phyloP scores from a whole-genome alignment of 495 filamentous ascomycete genomes.

The Bacidia rubella region DNA sequence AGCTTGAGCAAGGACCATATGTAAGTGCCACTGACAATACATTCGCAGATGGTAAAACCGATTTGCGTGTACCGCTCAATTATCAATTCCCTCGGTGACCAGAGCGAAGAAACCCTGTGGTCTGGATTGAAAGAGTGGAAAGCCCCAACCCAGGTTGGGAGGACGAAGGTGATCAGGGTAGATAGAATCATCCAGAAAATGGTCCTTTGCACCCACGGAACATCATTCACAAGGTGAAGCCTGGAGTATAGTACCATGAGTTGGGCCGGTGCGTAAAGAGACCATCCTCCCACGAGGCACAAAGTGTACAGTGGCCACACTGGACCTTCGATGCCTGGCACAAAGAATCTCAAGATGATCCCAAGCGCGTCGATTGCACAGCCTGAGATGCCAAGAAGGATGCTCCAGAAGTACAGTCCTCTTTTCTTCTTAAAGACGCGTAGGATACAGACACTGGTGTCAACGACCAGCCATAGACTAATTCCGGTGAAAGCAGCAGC shows the following conservation, averaged over 20 bases:
- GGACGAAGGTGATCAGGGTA: slow-evolving; percentile 19
- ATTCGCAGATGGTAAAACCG: slow-evolving; percentile 32
- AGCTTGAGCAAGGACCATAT: slow-evolving; percentile 25
- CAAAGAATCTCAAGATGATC: slow-evolving; percentile 23
- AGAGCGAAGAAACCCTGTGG: slow-evolving; percentile 16
- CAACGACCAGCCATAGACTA: slow-evolving; percentile 26
- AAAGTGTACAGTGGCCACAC: slow-evolving; percentile 20
- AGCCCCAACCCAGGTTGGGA: slow-evolving; percentile 36
- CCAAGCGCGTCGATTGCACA: slow-evolving; percentile 20
- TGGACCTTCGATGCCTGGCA: slow-evolving; percentile 14
- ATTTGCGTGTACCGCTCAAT: slow-evolving; percentile 26
- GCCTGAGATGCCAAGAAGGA: slow-evolving; percentile 23
- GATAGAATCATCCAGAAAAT: slow-evolving; percentile 27
- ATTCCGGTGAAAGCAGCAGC: slow-evolving; percentile 24
- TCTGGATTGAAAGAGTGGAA: slow-evolving; percentile 32
- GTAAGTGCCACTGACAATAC: slow-evolving; percentile 36
- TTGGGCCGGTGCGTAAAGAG: slow-evolving; percentile 32
- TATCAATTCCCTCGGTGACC: slow-evolving; percentile 22
- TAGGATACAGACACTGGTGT: slow-evolving; percentile 28
- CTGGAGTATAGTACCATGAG: slow-evolving; percentile 29
- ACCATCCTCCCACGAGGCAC: slow-evolving; percentile 22
- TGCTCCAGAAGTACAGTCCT: slow-evolving; percentile 35
- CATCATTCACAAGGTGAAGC: slow-evolving; percentile 26
- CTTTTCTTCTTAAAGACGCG: slow-evolving; percentile 26
- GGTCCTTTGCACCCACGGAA: slow-evolving; percentile 13